These are phyloP conservation scores for Sedum album DNA, from an alignment of 164 flowering plant genomes.

Conservation along the genomic window DNA sequence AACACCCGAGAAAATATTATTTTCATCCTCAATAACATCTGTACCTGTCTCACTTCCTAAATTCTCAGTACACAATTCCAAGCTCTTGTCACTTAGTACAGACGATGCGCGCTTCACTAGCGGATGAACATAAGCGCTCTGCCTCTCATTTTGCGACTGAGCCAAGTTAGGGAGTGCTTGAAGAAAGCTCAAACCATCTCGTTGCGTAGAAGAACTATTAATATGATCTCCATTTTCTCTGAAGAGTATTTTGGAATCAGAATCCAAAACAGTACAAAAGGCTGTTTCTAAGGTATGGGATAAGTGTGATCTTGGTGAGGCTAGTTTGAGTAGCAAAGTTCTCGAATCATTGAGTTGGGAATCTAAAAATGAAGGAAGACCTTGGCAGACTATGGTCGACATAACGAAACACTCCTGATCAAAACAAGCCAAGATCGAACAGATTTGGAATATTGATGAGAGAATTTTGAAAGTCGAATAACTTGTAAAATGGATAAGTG, in stretches of 20 bases:
- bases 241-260: background rate
- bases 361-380: slow-evolving; percentile 21
- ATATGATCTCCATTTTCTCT: background rate
- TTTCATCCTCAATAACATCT: slow-evolving; percentile 6
- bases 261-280: background rate
- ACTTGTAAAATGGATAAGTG: background rate
- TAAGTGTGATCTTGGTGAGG: slow-evolving; percentile 6
- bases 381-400: slow-evolving; percentile 21
- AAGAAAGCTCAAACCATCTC: background rate
- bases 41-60: slow-evolving; percentile 7
- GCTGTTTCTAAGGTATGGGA: background rate
- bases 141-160: background rate
- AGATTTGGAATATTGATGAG: background rate
- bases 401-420: background rate
- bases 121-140: background rate
- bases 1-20: background rate
- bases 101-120: slow-evolving; percentile 1
- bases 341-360: background rate
- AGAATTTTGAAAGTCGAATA: background rate
- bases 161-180: background rate
- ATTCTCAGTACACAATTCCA: slow-evolving; percentile 5
- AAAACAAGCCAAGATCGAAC: background rate
- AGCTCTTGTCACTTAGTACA: slow-evolving; percentile 5
- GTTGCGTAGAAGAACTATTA: background rate
- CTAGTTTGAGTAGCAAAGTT: background rate